Base-by-base conservation (phyloP, 306 rosid species). In the Adenanthera pavonina region DNA sequence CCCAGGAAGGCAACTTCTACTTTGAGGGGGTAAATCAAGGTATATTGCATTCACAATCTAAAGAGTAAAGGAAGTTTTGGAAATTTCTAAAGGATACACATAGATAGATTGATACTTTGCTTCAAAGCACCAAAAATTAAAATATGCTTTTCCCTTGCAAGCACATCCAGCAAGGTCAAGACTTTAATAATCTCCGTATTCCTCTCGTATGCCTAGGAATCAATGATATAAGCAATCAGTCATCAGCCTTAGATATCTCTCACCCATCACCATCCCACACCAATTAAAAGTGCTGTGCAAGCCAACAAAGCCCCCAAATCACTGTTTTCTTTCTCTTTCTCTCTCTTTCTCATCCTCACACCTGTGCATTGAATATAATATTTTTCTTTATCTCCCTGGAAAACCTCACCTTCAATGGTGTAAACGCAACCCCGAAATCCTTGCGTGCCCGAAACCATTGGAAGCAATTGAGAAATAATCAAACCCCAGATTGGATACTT, bases 371-470 rank as follows among this genome's bases (percentile, higher is more conserved):
- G 20, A 20, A 20, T 69, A 20, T 69, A 69, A 70, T 30, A 16
- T 34, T 33, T 7, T 47, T 56, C 20, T 30, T 41, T 5, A n/a
- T 43, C 41, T 49, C 51, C 64, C 62, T 59, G 75, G 80, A 54
- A 76, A 74, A 56, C 81, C 76, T 86, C 83, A 75, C 73, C 72
- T 77, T 83, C 88, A 73, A 87, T 86, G 89, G 91, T 88, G 90
- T 91, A 88, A 90, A 86, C 81, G 89, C 90, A 86, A 89, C 85
- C 8, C 85, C 71, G 69, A 81, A 64, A 73, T 82, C 86, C 76
- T 92, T 85, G 92, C 94, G 93, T 91, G 92, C 83, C 83, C 43
- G 83, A 83, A 85, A 81, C 86, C 84, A 65, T 57, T 75, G 65
- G 66, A 56, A 59, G 60, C 61, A 82, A 73, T 47, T 68, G 49